Conservation (phyloP, 306 rosid genomes). For the Luffa acutangula region DNA sequence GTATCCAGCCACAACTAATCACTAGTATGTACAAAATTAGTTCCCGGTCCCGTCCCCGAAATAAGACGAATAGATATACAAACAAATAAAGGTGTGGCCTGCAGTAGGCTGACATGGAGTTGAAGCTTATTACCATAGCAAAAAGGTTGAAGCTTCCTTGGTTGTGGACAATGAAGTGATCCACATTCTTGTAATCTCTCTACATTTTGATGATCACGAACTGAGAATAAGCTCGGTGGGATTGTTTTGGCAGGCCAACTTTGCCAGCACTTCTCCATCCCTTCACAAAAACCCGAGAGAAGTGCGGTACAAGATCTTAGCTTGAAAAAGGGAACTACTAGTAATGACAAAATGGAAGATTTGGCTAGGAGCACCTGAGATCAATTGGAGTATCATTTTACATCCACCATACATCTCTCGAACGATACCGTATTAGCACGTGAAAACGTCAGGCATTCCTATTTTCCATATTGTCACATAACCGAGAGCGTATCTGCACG, state of each 20-base stretch:
- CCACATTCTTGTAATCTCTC: background rate
- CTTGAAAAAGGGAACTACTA: background rate
- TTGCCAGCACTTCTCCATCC: background rate
- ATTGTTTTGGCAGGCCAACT: background rate
- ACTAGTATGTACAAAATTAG: conserved; percentile 10
- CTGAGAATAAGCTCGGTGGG: background rate
- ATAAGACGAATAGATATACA: conserved; percentile 11
- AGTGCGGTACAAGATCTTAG: background rate
- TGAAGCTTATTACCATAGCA: background rate
- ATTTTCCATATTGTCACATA: conserved; percentile 32
- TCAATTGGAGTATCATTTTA: background rate
- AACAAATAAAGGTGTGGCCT: background rate
- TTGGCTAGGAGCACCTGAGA: background rate
- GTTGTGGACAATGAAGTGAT: background rate
- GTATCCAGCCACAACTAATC: background rate
- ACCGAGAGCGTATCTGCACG: conserved; percentile 40
- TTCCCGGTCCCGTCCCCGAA: background rate
- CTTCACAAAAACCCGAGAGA: background rate
- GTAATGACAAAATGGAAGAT: background rate
- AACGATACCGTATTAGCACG: conserved; percentile 51
- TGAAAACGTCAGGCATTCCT: conserved; percentile 14
- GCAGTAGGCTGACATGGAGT: background rate
- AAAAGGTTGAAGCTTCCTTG: conserved; percentile 6
- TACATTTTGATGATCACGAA: background rate
- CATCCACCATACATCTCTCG: background rate